phyloP scores from a whole-genome alignment of 129 eudicot species.

The sunflower (Helianthus annuus) region HanXRQr2.0-SUNRISE NC_035442.2:152879629-152880128 shows the following conservation, averaged over 20 bases:
- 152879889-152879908: constrained; percentile 6
- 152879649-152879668: constrained; percentile 1
- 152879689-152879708: background rate
- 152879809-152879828: constrained; percentile 8
- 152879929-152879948: background rate
- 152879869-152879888: constrained; percentile 3
- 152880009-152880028: no score
- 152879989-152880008: no score
- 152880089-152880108: no score
- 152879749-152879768: no score
- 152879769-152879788: background rate
- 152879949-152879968: no score
- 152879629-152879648: background rate
- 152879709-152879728: no score
- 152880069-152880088: no score
- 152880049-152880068: no score
- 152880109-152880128: no score
- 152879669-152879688: background rate
- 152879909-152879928: constrained; percentile 9
- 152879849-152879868: constrained; percentile 9
- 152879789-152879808: constrained; percentile 9
- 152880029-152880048: no score
- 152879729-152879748: no score
- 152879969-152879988: no score
- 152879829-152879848: background rate